phyloP scores from a whole-genome alignment of 2,329 filamentous ascomycete species.

The Plectosphaerella sp. region DNA sequence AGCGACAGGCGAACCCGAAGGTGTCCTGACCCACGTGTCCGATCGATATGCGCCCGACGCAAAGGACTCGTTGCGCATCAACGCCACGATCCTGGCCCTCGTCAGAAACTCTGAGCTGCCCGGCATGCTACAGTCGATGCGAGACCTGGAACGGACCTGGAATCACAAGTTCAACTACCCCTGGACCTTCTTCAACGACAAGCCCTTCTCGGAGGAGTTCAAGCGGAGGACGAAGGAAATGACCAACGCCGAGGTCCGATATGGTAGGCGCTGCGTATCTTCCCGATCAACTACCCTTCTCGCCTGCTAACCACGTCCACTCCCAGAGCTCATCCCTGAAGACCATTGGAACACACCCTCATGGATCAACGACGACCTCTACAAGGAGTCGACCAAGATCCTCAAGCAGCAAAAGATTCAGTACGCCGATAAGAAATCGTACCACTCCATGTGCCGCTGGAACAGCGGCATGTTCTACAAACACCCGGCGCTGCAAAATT shows the following conservation, averaged over 20 bases:
- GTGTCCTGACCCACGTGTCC: slow-evolving; percentile 66
- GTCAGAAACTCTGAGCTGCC: slow-evolving; percentile 88
- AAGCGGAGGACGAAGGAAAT: slow-evolving; percentile 73
- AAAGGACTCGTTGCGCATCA: slow-evolving; percentile 75
- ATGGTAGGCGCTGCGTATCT: slow-evolving; percentile 25
- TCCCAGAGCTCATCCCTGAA: slow-evolving; percentile 76
- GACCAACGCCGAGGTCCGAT: slow-evolving; percentile 84
- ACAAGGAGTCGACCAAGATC: slow-evolving; percentile 76
- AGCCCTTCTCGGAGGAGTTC: slow-evolving; percentile 90
- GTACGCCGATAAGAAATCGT: slow-evolving; percentile 83
- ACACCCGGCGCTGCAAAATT: slow-evolving; percentile 78
- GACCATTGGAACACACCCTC: slow-evolving; percentile 90
- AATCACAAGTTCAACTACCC: slow-evolving; percentile 99
- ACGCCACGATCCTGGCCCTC: slow-evolving; percentile 85
- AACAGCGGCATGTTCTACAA: slow-evolving; percentile 98
- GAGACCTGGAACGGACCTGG: slow-evolving; percentile 89
- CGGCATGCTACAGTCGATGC: slow-evolving; percentile 83
- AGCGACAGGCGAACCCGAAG: slow-evolving; percentile 83
- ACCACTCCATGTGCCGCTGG: slow-evolving; percentile 99
- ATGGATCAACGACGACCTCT: slow-evolving; percentile 89
- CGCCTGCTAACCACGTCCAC: slow-evolving; percentile 4
- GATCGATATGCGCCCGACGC: slow-evolving; percentile 75
- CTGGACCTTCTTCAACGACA: slow-evolving; percentile 99
- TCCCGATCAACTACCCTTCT: neutral
- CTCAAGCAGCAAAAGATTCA: slow-evolving; percentile 83